These are phyloP conservation scores for Fragilariopsis cylindrus DNA, from an alignment of 108 stramenopile species.

Conservation along the genomic window DNA sequence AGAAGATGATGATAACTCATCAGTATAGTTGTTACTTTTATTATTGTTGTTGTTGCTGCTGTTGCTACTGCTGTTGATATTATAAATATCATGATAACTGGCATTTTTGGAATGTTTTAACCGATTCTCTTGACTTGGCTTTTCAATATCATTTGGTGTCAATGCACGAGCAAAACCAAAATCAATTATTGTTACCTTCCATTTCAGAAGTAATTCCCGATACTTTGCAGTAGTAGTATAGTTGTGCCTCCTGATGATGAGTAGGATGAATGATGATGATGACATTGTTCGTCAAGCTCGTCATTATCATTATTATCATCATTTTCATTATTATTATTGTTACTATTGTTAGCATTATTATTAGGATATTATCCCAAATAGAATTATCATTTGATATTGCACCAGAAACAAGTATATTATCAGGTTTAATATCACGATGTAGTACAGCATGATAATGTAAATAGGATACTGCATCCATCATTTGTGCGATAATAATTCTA, in stretches of 20 bases:
- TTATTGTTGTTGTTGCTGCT: background rate
- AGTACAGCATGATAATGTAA: constrained; percentile 71
- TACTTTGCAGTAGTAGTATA: constrained; percentile 5
- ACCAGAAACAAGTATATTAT: constrained; percentile 38
- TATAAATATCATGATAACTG: constrained; percentile 2
- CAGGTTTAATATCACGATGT: constrained; percentile 79
- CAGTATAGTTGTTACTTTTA: background rate
- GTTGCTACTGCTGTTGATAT: background rate
- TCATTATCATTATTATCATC: background rate
- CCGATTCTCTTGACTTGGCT: background rate
- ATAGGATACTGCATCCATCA: constrained; percentile 59
- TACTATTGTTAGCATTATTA: background rate
- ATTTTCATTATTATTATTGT: no score
- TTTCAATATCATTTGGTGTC: constrained; percentile 37
- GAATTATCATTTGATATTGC: background rate
- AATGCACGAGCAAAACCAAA: constrained; percentile 80
- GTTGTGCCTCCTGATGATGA: background rate
- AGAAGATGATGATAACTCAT: background rate
- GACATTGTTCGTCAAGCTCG: background rate
- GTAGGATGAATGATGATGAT: background rate
- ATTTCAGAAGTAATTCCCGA: constrained; percentile 26
- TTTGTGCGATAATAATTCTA: constrained; percentile 53
- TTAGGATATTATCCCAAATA: constrained; percentile 23
- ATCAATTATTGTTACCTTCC: constrained; percentile 63
- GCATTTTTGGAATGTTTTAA: background rate